Conservation (phyloP, 1,284 basidiomycete species). For the Apiotrichum siamense region DNA sequence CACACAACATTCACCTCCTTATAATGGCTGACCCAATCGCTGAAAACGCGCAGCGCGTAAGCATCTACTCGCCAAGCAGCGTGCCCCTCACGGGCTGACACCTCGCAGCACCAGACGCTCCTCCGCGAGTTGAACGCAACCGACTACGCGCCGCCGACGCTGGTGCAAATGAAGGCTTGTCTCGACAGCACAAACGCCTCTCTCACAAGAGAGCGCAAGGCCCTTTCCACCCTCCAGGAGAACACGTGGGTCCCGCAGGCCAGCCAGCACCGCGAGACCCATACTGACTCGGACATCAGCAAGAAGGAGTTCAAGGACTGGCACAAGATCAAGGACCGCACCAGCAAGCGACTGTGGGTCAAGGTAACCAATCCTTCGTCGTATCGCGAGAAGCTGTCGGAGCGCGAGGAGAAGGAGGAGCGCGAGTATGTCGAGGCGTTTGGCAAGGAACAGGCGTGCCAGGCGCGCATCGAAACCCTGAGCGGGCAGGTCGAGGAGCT, state of each 20-base stretch:
- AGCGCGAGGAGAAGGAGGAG: constrained; percentile 22
- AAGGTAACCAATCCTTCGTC: constrained; percentile 14
- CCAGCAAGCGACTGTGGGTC: constrained; percentile 17
- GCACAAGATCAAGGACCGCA: constrained; percentile 17
- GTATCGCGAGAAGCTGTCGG: constrained; percentile 5
- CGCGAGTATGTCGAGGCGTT: constrained; percentile 20
- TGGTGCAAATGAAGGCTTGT: constrained; percentile 11
- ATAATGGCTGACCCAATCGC: neutral
- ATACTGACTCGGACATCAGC: constrained; percentile 1
- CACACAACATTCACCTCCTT: no score
- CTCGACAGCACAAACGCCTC: neutral
- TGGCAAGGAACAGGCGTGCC: constrained; percentile 12
- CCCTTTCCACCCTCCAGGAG: constrained; percentile 1
- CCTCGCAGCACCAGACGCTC: constrained; percentile 15
- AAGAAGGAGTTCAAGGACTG: constrained; percentile 20
- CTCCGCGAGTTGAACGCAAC: constrained; percentile 9
- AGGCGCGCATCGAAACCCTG: constrained; percentile 18
- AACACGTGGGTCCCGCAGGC: neutral
- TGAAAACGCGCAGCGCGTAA: neutral
- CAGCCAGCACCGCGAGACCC: no score
- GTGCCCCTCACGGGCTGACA: neutral
- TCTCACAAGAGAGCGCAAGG: constrained; percentile 4
- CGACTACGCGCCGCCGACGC: constrained; percentile 19
- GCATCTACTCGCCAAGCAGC: no score
- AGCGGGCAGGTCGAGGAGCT: constrained; percentile 5